These are phyloP conservation scores for Sarcodon aspratus DNA, from an alignment of 768 basidiomycete genomes.

Conservation along the genomic window DNA sequence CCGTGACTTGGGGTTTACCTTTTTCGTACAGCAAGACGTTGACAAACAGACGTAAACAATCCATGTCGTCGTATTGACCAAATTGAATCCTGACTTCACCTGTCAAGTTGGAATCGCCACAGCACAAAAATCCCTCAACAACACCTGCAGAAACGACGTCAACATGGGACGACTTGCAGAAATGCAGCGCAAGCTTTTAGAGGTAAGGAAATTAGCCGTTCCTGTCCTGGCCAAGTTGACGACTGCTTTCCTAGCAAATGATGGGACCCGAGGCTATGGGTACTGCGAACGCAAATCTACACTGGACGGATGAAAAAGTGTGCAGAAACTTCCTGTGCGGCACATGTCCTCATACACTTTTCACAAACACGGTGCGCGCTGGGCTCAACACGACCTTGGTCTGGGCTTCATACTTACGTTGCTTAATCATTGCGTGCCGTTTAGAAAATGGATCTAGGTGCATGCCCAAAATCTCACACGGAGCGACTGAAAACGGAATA, in stretches of 20 bases:
- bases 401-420: background rate
- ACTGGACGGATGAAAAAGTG: conserved; percentile 94
- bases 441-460: conserved; percentile 99
- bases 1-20: too few species aligned
- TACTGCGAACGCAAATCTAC: conserved; percentile 81
- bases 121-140: too few species aligned
- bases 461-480: conserved; percentile 94
- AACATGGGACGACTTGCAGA: conserved; percentile 92
- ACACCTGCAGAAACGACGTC: background rate
- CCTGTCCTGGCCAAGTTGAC: conserved; percentile 19
- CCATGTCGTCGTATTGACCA: too few species aligned
- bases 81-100: too few species aligned
- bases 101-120: too few species aligned
- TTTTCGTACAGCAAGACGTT: too few species aligned
- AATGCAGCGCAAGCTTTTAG: conserved; percentile 90
- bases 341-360: conserved; percentile 95
- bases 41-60: too few species aligned
- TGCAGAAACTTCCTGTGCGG: conserved; percentile 98
- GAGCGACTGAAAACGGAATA: conserved; percentile 90
- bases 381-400: background rate
- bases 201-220: conserved; percentile 23
- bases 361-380: conserved; percentile 86
- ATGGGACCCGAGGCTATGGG: conserved; percentile 99
- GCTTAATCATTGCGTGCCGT: background rate
- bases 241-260: conserved; percentile 68